A percentile compares a stretch with the other conserved stretches of the same genome.
These are phyloP conservation scores for Lyophyllum decastes DNA, from an alignment of 768 basidiomycete species.

Conservation along the genomic window DNA sequence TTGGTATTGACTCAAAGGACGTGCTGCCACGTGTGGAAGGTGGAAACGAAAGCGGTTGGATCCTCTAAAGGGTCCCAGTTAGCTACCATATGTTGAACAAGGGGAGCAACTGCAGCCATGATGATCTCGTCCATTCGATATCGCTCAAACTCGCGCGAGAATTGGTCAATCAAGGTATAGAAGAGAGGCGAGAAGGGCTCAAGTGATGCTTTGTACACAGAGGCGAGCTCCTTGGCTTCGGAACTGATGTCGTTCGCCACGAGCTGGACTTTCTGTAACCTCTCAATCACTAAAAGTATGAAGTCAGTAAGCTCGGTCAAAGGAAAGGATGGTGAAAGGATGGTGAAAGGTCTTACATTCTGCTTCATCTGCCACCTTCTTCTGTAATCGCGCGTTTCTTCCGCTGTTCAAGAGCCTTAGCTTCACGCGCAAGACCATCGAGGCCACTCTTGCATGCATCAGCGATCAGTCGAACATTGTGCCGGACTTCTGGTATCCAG, in stretches of 20 bases:
- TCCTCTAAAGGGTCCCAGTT: conserved; percentile 85
- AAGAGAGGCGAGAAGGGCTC: conserved; percentile 75
- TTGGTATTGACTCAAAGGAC: conserved; percentile 60
- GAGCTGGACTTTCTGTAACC: conserved; percentile 75
- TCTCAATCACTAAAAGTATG: conserved; percentile 61
- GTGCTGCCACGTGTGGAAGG: conserved; percentile 69
- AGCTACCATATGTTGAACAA: conserved; percentile 70
- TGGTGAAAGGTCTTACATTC: conserved; percentile 61
- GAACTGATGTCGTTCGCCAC: conserved; percentile 71
- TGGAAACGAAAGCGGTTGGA: conserved; percentile 63
- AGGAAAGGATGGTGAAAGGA: conserved; percentile 29
- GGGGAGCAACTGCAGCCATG: conserved; percentile 87
- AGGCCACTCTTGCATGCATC: conserved; percentile 84
- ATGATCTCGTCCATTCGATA: conserved; percentile 90
- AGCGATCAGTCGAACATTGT: conserved; percentile 87
- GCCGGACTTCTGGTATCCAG: conserved; percentile 94
- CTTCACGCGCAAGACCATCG: conserved; percentile 89
- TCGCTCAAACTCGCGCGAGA: conserved; percentile 69
- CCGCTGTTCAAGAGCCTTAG: conserved; percentile 76
- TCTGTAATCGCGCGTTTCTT: conserved; percentile 70
- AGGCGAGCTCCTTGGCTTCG: conserved; percentile 63
- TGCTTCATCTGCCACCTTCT: conserved; percentile 75
- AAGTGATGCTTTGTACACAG: conserved; percentile 69
- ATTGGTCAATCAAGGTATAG: conserved; percentile 70
- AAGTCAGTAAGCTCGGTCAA: conserved; percentile 1